Base-by-base conservation (phyloP, 2,329 filamentous ascomycete genomes). In the Hyphodiscus sp. region DNA sequence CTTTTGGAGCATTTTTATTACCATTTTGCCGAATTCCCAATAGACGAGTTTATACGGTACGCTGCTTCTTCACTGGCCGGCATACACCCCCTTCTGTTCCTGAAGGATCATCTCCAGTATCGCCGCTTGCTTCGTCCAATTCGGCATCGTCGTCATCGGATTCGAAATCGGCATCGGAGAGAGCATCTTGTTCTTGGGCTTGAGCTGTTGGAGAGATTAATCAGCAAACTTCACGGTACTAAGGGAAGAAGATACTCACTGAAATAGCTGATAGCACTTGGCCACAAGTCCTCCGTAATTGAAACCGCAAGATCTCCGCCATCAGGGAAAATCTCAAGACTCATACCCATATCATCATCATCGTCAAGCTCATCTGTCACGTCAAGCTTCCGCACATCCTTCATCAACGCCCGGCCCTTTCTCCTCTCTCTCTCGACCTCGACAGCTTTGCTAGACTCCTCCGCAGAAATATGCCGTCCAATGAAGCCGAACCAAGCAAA, bases 401-500 rank as follows among this genome's bases (percentile, higher is more conserved):
- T 7, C 10, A 20, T 68, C 3, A 70, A 63, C 6, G 46, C 11
- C 19, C 70, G 71, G 8, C 44, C 45, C 54, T 71, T 73, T 59
- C 81, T 78, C 63, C 75, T 76, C 73, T 84, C 80, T 48, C 76
- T 71, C 62, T 86, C 80, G 63, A 82, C 76, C 70, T 82, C 80
- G 20, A 69, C 71, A 7, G 84, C 86, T 57, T 78, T 74, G 60
- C 73, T 74, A 63, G 80, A 86, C 77, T 95, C 87, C 70, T 89
- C 86, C 2, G 82, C 85, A 46, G 80, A 81, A 63, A 96, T 74
- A 65, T 81, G 81, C 59, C 81, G 75, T 59, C 83, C 89, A 58
- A 78, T 82, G 74, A 85, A 96, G 51, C 86, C 89, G 69, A 96
- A 96, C 80, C 86, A 94, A 54, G 84, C 82, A 69, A 96, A 96